These are phyloP conservation scores for Chalara sp. DNA, from an alignment of 2,329 filamentous ascomycete genomes.

Conservation along the genomic window DNA sequence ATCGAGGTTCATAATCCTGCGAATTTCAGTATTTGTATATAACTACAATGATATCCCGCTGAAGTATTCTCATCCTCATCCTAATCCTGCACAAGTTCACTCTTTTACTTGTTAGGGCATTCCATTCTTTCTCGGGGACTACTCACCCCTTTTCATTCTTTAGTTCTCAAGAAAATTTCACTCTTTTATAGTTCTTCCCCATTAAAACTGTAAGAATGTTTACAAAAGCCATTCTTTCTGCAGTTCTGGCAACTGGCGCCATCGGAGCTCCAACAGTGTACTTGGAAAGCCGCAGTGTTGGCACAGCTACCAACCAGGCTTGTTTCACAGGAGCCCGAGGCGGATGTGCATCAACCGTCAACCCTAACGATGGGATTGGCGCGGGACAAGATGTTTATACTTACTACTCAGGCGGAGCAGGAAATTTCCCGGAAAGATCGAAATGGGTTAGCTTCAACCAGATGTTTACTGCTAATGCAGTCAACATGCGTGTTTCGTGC, in stretches of 20 bases:
- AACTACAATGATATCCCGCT: too few species aligned
- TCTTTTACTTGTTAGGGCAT: not conserved
- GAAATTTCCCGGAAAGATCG: conserved; percentile 16
- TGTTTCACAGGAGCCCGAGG: not conserved
- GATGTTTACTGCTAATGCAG: conserved; percentile 16
- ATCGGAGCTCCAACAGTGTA: not conserved
- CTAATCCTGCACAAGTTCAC: not conserved
- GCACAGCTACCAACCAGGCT: not conserved
- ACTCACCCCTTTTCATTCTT: not conserved
- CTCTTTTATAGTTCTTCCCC: not conserved
- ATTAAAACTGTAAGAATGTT: not conserved
- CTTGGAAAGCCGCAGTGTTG: not conserved
- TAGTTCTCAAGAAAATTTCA: not conserved
- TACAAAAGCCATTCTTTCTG: not conserved
- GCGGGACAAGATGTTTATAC: conserved; percentile 19
- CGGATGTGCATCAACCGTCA: not conserved
- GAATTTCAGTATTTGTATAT: too few species aligned
- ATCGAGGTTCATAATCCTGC: too few species aligned
- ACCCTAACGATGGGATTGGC: not conserved
- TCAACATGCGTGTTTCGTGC: not conserved
- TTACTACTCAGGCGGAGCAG: conserved; percentile 25
- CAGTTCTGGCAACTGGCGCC: not conserved
- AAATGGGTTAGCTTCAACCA: conserved; percentile 22
- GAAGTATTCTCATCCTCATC: too few species aligned
- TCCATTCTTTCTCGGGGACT: not conserved